Percentiles rank a stretch among this genome's conserved stretches.
phyloP scores from a whole-genome alignment of 2,329 filamentous ascomycete species.

The Fusarium sp. region DNA sequence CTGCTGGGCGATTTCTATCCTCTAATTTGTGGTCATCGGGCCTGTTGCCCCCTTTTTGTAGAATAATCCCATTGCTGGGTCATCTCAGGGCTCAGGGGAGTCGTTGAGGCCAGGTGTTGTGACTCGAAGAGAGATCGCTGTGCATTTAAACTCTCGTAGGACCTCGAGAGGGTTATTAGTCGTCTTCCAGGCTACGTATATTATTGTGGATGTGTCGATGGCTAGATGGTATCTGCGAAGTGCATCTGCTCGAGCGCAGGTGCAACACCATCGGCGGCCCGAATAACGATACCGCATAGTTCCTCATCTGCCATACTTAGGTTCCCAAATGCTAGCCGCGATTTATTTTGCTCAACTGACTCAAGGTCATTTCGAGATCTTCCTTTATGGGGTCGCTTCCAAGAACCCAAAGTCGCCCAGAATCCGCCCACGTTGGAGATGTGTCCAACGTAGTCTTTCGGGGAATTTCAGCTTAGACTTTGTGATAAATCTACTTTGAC shows the following conservation, averaged over 20 bases:
- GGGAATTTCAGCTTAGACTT: background rate
- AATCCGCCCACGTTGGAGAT: background rate
- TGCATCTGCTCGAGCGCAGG: background rate
- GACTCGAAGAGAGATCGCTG: background rate
- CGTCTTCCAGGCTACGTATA: fast-evolving
- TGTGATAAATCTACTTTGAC: fast-evolving
- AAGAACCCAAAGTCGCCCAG: fast-evolving
- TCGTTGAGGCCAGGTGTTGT: background rate
- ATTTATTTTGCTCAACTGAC: fast-evolving
- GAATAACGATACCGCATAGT: background rate
- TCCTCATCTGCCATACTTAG: background rate
- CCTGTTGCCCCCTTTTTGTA: background rate
- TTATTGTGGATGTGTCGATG: background rate
- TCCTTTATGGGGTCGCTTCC: background rate
- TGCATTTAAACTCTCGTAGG: fast-evolving
- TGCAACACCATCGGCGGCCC: background rate
- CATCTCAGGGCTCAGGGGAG: background rate
- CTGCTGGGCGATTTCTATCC: fast-evolving
- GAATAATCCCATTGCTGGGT: background rate
- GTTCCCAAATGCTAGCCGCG: fast-evolving
- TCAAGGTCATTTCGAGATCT: background rate
- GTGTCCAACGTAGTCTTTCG: background rate
- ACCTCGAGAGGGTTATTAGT: fast-evolving
- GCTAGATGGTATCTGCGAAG: background rate
- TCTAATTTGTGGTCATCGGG: background rate